Evolutionary conservation across 2,329 filamentous ascomycete genomes (phyloP).

Genomic region (Fusarium albosuccineum): DNA sequence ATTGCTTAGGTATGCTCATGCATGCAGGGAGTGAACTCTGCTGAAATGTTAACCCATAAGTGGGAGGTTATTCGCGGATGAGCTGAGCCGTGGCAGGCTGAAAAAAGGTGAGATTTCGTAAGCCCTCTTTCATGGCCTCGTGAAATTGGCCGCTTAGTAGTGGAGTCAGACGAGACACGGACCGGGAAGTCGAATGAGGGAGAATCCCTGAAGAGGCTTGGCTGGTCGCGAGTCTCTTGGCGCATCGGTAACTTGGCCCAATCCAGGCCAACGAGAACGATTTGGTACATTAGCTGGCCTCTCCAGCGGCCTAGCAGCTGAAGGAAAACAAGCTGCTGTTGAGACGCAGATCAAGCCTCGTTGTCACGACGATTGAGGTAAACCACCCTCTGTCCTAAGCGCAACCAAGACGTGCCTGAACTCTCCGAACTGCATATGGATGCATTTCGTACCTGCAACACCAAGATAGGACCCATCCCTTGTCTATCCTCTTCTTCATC

Average conservation of each 20-base stretch:
- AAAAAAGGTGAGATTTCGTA: slow-evolving; percentile 33
- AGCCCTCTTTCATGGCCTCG: slow-evolving; percentile 30
- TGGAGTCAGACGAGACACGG: slow-evolving; percentile 40
- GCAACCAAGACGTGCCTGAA: slow-evolving; percentile 16
- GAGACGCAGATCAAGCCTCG: slow-evolving; percentile 13
- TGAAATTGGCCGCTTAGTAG: slow-evolving; percentile 40
- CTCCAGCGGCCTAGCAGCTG: slow-evolving; percentile 12
- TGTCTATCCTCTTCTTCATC: slow-evolving; percentile 23
- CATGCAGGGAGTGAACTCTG: slow-evolving; percentile 28
- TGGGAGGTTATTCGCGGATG: slow-evolving; percentile 32
- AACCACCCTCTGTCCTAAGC: slow-evolving; percentile 17
- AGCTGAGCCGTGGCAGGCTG: slow-evolving; percentile 26
- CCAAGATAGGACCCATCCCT: slow-evolving; percentile 7
- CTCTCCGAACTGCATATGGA: slow-evolving; percentile 11
- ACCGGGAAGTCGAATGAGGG: slow-evolving; percentile 36
- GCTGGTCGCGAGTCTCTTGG: slow-evolving; percentile 25
- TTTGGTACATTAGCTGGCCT: slow-evolving; percentile 21
- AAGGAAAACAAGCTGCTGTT: slow-evolving; percentile 17
- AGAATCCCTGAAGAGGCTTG: slow-evolving; percentile 45
- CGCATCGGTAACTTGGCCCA: slow-evolving; percentile 23
- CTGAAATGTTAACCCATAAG: slow-evolving; percentile 1
- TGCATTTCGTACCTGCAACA: slow-evolving; percentile 22
- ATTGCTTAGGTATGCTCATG: slow-evolving; percentile 30
- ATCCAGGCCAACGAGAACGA: slow-evolving; percentile 25
- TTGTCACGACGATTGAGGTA: slow-evolving; percentile 44